A percentile compares a stretch with the other conserved stretches of the same genome.
Evolutionary conservation across 1,284 basidiomycete species (phyloP).

Genomic region (Sporisorium exsertum): DNA sequence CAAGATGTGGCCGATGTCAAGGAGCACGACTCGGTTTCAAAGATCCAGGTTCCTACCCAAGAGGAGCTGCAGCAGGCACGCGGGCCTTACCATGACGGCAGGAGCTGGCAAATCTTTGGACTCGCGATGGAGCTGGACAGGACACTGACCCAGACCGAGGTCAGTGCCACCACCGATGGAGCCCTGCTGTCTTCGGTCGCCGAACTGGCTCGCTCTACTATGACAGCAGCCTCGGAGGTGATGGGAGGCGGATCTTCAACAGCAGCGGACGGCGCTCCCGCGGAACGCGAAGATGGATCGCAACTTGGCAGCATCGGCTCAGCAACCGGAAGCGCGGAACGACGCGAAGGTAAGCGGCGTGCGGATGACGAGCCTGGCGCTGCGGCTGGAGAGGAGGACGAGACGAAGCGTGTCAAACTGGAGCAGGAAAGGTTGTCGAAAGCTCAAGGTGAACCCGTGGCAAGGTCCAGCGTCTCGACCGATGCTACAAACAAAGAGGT

Average conservation of each 20-base stretch:
- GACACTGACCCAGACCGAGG: slow-evolving; percentile 25
- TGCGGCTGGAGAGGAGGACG: not conserved
- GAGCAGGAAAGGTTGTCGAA: not conserved
- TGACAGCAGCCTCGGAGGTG: slow-evolving; percentile 14
- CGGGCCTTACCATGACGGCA: slow-evolving; percentile 23
- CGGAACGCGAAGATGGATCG: slow-evolving; percentile 3
- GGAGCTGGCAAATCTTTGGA: slow-evolving; percentile 51
- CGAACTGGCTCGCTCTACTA: slow-evolving; percentile 27
- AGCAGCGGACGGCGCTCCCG: not conserved
- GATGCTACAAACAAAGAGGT: not conserved
- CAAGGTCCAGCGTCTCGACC: not conserved
- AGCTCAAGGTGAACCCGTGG: not conserved
- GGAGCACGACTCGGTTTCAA: slow-evolving; percentile 29
- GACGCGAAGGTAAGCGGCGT: slow-evolving; percentile 29
- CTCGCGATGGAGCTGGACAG: slow-evolving; percentile 39
- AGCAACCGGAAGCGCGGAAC: not conserved
- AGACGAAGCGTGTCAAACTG: slow-evolving; percentile 25
- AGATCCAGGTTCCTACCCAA: slow-evolving; percentile 42
- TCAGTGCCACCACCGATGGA: slow-evolving; percentile 33
- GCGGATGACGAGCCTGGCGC: slow-evolving; percentile 8
- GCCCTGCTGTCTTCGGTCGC: slow-evolving; percentile 47
- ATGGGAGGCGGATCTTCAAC: slow-evolving; percentile 2
- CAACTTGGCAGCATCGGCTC: not conserved
- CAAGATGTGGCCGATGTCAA: slow-evolving; percentile 15
- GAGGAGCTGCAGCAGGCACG: slow-evolving; percentile 29